Conservation (phyloP, 2,329 filamentous ascomycete genomes). For the Aspergillus latus region DNA sequence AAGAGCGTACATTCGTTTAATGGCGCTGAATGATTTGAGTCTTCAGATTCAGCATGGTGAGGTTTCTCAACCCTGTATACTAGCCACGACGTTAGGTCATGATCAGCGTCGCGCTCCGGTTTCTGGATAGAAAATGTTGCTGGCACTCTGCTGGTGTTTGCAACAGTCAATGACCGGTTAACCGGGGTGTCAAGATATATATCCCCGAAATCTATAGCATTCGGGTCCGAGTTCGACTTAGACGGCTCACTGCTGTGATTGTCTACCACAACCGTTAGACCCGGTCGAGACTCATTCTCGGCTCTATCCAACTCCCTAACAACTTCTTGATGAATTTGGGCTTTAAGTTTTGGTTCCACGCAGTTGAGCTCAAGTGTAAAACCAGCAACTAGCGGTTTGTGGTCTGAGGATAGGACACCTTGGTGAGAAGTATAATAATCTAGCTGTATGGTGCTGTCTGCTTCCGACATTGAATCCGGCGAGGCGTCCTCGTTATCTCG, state of each 20-base stretch:
- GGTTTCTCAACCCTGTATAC: slow-evolving; percentile 62
- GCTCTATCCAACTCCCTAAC: slow-evolving; percentile 83
- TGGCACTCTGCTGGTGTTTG: slow-evolving; percentile 82
- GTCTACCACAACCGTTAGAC: slow-evolving; percentile 80
- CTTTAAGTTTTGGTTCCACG: slow-evolving; percentile 80
- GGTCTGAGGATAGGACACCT: slow-evolving; percentile 85
- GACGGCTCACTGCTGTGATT: slow-evolving; percentile 40
- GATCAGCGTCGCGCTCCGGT: slow-evolving; percentile 52
- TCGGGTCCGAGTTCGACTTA: slow-evolving; percentile 42
- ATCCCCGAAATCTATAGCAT: slow-evolving; percentile 73
- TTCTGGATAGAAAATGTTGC: slow-evolving; percentile 79
- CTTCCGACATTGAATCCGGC: slow-evolving; percentile 27
- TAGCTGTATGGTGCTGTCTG: slow-evolving; percentile 54
- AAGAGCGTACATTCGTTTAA: slow-evolving; percentile 65
- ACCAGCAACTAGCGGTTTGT: slow-evolving; percentile 83
- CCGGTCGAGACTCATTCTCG: slow-evolving; percentile 85
- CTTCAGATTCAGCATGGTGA: slow-evolving; percentile 37
- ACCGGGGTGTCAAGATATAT: slow-evolving; percentile 68
- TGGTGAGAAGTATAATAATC: slow-evolving; percentile 84
- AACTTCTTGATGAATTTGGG: slow-evolving; percentile 80
- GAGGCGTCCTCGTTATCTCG: slow-evolving; percentile 45
- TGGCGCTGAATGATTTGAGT: slow-evolving; percentile 28
- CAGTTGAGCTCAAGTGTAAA: slow-evolving; percentile 85
- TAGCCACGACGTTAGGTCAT: slow-evolving; percentile 66
- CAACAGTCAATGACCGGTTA: slow-evolving; percentile 72